Evolutionary conservation across 2,329 filamentous ascomycete species (phyloP), one percentile per base, ranked within the genome.

Genomic region (Calonectria hongkongensis): DNA sequence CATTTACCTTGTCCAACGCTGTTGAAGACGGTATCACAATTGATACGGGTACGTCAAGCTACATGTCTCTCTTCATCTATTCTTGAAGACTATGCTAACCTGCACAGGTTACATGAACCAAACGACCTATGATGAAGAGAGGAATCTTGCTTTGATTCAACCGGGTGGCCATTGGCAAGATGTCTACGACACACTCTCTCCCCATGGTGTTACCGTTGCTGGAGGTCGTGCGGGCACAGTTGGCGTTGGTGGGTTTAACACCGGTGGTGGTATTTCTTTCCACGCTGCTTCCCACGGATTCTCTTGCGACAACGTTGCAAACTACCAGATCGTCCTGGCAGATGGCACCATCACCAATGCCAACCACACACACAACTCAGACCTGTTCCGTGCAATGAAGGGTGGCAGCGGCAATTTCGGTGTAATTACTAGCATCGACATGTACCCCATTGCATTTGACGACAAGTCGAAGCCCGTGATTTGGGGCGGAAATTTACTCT

Each of bases 341-440:
- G 79, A 83, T 66, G 87, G 88, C 9, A 68, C 76, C 2, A 83
- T 89, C 41, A 79, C 88, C 36, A 83, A 86, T 4, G 87, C 85
- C 21, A 88, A 84, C 39, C 77, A 77, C 1, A 73, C 79, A 0
- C 73, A 82, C 9, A 83, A 88, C 69, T 30, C 81, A 0, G 87
- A 89, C 68, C 82, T 89, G 2, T 89, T 82, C 79, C 83, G 82
- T 74, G 87, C 86, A 0, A 79, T 89, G 25, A 86, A 87, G 58
- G 88, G 87, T 6, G 87, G 87, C n/a, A 83, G 83, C 15, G 85
- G 83, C 70, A 89, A 89, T 74, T 85, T 87, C 18, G 87, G 86
- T 10, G 78, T 85, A 10, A 79, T 84, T 18, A 84, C 86, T 4
- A 76, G 79, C 27, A 79, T 82, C 25, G 81, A 83, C 28, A 74